Base-by-base conservation (phyloP, 306 rosid species). In the Abrus pulchellus region DNA sequence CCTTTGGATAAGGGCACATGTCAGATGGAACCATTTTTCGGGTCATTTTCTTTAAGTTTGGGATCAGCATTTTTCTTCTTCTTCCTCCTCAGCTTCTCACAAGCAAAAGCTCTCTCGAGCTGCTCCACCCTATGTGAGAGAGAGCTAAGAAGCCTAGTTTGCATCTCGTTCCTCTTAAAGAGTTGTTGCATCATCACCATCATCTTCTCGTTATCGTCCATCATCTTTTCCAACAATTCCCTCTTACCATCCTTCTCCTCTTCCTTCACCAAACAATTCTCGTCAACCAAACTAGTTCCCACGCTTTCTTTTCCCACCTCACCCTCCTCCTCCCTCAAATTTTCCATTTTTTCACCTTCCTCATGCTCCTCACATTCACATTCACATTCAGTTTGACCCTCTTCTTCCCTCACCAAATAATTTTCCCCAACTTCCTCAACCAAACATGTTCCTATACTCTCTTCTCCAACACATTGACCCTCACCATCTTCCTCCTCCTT, bases 171-270 rank as follows among this genome's bases (percentile, higher is more conserved):
- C 78, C 68, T 82, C 79, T 88, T 76, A 61, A 75, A 81, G 60
- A 92, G 71, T 57, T 86, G 82, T 1, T 70, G 62, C 94, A 94
- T 88, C 87, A 90, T 66, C 9, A 74, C 69, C 89, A 87, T 87
- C 91, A 90, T 87, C 78, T 44, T 92, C 83, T 84, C 77, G 52
- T 92, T 94, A 33, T 90, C 97, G 80, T 76, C 78, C 76, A 84
- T 34, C 91, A 94, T 84, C 83, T 72, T 88, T 74, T 86, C 85
- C 87, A 90, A 52, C 14, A 88, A 70, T 68, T 74, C 83, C 38
- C 40, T 80, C 32, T 30, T 78, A 66, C 32, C 8, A 33, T 30
- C n/a, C 3, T 52, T 76, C 27, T 36, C 68, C 12, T 80, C 67
- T 36, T 73, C 65, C 45, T 66, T 70, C 53, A 20, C 72, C 50